Percentiles rank a stretch among this genome's conserved stretches.
phyloP scores from a whole-genome alignment of 352 stramenopile species.

The Globisporangium rhizosaccharum region DNA sequence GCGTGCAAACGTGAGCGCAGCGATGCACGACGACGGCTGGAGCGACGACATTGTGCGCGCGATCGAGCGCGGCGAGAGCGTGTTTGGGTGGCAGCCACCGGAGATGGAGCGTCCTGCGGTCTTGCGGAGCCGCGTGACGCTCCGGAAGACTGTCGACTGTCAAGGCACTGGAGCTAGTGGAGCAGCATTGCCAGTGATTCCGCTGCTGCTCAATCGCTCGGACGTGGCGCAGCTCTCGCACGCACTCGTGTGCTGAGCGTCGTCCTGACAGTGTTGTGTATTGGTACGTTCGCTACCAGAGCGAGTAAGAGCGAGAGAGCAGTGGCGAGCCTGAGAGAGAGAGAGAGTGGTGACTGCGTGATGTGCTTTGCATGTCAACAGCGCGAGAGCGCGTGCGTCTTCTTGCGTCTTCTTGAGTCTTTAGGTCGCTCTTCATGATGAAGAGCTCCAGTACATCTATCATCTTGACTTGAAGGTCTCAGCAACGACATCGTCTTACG shows the following conservation, averaged over 20 bases:
- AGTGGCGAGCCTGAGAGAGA: too few relatives aligned
- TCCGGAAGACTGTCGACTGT: conserved; percentile 9
- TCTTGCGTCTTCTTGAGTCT: too few relatives aligned
- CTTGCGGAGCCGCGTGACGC: conserved; percentile 52
- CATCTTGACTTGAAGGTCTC: neutral
- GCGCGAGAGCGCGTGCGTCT: too few relatives aligned
- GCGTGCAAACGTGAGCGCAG: conserved; percentile 33
- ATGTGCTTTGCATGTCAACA: too few relatives aligned
- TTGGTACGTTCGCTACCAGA: too few relatives aligned
- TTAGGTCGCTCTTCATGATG: too few relatives aligned
- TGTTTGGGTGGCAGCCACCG: conserved; percentile 71
- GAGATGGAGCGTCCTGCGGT: conserved; percentile 67
- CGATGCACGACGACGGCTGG: conserved; percentile 49
- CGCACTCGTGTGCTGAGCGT: conserved; percentile 33
- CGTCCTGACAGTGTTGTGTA: neutral
- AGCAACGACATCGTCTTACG: neutral
- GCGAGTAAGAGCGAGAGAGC: too few relatives aligned
- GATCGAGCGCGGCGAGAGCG: conserved; percentile 51
- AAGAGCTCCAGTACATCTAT: neutral
- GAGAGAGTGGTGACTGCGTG: too few relatives aligned
- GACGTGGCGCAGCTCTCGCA: conserved; percentile 42
- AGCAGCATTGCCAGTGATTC: conserved; percentile 14
- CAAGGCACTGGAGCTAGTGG: neutral
- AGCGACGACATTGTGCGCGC: conserved; percentile 48
- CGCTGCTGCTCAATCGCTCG: conserved; percentile 39